A percentile compares a stretch with the other conserved stretches of the same genome.
phyloP scores from a whole-genome alignment of 192 early-diverging fungal species.

The Linnemannia schmuckeri region DNA sequence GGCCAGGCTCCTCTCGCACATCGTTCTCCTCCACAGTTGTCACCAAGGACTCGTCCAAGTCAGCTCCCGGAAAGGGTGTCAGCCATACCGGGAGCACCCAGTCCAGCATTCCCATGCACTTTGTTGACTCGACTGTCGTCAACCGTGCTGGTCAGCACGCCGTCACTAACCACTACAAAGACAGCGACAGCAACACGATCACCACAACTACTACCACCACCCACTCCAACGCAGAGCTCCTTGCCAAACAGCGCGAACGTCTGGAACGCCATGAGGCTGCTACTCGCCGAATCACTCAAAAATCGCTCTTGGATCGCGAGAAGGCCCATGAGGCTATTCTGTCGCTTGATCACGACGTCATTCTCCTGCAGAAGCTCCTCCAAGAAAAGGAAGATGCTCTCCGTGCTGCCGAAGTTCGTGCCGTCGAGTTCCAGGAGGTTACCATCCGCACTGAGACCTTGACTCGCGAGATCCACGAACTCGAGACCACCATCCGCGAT shows the following conservation, averaged over 20 bases:
- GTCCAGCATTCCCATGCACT: slow-evolving; percentile 10
- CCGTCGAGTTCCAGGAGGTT: slow-evolving; percentile 16
- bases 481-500: slow-evolving; percentile 32
- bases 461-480: slow-evolving; percentile 30
- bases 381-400: slow-evolving; percentile 35
- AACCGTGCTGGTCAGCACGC: neutral
- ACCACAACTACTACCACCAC: slow-evolving; percentile 23
- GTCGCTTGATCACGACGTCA: slow-evolving; percentile 34
- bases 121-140: neutral
- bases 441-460: slow-evolving; percentile 26
- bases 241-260: neutral
- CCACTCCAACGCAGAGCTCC: neutral
- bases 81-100: neutral
- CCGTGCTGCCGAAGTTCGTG: slow-evolving; percentile 15
- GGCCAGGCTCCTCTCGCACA: neutral
- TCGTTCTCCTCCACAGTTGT: neutral
- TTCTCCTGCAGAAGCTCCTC: slow-evolving; percentile 23
- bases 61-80: neutral
- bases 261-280: neutral
- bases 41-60: neutral
- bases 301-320: slow-evolving; percentile 24
- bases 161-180: slow-evolving; percentile 6
- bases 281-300: slow-evolving; percentile 14
- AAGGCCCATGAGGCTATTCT: slow-evolving; percentile 32
- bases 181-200: slow-evolving; percentile 11